phyloP scores from a whole-genome alignment of 2,329 filamentous ascomycete species.

The Fusarium subglutinans region DNA sequence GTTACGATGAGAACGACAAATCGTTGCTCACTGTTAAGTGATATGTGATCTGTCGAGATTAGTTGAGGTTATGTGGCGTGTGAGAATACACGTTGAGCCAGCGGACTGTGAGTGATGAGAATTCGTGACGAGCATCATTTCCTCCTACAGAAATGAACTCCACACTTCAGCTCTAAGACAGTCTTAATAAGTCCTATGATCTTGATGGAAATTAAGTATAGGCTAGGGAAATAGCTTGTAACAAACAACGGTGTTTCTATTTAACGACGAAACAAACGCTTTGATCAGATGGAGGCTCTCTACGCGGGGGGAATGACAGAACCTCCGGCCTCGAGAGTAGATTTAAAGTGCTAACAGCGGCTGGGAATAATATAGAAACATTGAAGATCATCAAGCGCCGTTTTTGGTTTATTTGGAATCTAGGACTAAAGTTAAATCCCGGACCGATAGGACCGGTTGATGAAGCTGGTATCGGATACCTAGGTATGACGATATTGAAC shows the following conservation, averaged over 20 bases:
- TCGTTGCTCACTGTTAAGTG: background rate
- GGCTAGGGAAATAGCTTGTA: background rate
- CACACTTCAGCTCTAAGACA: background rate
- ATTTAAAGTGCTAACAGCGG: background rate
- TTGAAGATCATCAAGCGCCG: background rate
- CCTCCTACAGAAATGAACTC: background rate
- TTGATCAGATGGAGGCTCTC: slow-evolving; percentile 13
- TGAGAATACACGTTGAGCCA: background rate
- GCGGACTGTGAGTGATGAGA: background rate
- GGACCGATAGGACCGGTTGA: background rate
- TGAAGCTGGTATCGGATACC: slow-evolving; percentile 1
- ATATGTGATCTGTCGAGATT: background rate
- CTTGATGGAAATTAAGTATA: background rate
- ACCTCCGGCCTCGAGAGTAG: slow-evolving; percentile 1
- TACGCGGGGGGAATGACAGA: background rate
- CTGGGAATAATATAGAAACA: background rate
- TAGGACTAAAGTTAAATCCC: background rate
- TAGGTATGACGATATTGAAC: background rate
- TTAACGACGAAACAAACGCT: slow-evolving; percentile 19
- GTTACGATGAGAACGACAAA: background rate
- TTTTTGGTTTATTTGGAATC: background rate
- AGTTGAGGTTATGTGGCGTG: background rate
- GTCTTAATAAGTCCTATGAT: background rate
- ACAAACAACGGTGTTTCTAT: background rate
- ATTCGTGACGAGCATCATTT: background rate